Conservation (phyloP, 768 basidiomycete genomes). For the Lactifluus rugatus region DNA sequence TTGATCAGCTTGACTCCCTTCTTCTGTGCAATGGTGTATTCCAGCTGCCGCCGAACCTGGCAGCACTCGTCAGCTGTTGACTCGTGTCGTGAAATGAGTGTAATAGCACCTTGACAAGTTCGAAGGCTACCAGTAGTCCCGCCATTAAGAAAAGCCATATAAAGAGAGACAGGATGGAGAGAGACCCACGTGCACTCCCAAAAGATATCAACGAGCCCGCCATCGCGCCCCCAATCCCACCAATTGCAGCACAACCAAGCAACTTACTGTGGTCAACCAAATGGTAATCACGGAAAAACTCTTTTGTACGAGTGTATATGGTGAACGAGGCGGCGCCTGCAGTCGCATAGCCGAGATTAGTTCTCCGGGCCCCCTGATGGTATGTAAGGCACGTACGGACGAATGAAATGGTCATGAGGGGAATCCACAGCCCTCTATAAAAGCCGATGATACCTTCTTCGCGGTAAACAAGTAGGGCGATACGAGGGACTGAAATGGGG, state of each 20-base stretch:
- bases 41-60: slow-evolving; percentile 83
- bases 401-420: slow-evolving; percentile 90
- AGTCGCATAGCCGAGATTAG: slow-evolving; percentile 10
- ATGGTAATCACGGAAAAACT: slow-evolving; percentile 50
- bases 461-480: slow-evolving; percentile 63
- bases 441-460: slow-evolving; percentile 87
- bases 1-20: slow-evolving; percentile 62
- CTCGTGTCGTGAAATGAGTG: background rate
- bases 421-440: slow-evolving; percentile 86
- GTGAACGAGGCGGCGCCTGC: slow-evolving; percentile 85
- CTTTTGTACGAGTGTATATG: slow-evolving; percentile 80
- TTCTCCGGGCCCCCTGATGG: slow-evolving; percentile 1
- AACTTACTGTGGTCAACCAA: slow-evolving; percentile 50
- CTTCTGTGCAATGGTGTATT: slow-evolving; percentile 80
- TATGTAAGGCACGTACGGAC: slow-evolving; percentile 58
- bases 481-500: slow-evolving; percentile 59
- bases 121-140: slow-evolving; percentile 50
- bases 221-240: slow-evolving; percentile 73
- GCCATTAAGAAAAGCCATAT: slow-evolving; percentile 16
- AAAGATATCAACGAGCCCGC: slow-evolving; percentile 86
- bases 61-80: background rate
- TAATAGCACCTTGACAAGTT: slow-evolving; percentile 77
- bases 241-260: slow-evolving; percentile 63
- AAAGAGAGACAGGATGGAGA: background rate
- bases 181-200: slow-evolving; percentile 73